Percentiles rank a stretch among this genome's conserved stretches.
These are phyloP conservation scores for Exserohilum turcica DNA, from an alignment of 2,329 filamentous ascomycete species.

Conservation along the genomic window DNA sequence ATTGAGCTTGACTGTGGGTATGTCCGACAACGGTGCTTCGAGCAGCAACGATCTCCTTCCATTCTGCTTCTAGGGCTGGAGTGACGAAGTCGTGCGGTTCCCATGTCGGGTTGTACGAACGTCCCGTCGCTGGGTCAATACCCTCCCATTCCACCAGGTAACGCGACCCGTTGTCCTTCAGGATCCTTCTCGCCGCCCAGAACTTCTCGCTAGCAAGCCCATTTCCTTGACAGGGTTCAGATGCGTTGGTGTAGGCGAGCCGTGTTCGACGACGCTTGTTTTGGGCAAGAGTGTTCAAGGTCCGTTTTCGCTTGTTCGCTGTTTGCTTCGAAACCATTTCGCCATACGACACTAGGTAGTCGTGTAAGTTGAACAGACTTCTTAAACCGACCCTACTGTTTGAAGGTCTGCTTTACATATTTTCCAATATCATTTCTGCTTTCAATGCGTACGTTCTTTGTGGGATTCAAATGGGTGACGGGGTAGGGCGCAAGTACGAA, in stretches of 20 bases:
- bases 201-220: slow-evolving; percentile 5
- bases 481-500: slow-evolving; percentile 1
- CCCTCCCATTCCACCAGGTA: slow-evolving; percentile 11
- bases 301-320: slow-evolving; percentile 9
- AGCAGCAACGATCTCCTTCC: slow-evolving; percentile 8
- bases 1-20: slow-evolving; percentile 4
- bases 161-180: slow-evolving; percentile 7
- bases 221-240: background rate
- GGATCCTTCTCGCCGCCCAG: slow-evolving; percentile 10
- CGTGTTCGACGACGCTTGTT: slow-evolving; percentile 6
- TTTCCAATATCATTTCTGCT: slow-evolving; percentile 1
- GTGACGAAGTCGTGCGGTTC: slow-evolving; percentile 12
- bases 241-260: slow-evolving; percentile 2
- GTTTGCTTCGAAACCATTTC: slow-evolving; percentile 9
- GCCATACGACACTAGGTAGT: slow-evolving; percentile 2
- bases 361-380: slow-evolving; percentile 2
- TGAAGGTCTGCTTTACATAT: background rate
- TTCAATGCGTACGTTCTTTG: slow-evolving; percentile 2
- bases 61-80: slow-evolving; percentile 10
- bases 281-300: slow-evolving; percentile 1
- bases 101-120: slow-evolving; percentile 5
- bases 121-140: slow-evolving; percentile 7
- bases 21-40: slow-evolving; percentile 3
- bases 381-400: background rate
- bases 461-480: slow-evolving; percentile 1